Percentiles rank a stretch among this genome's conserved stretches.
These are phyloP conservation scores for Symmetrospora coprosmae DNA, from an alignment of 768 basidiomycete genomes.

Conservation along the genomic window DNA sequence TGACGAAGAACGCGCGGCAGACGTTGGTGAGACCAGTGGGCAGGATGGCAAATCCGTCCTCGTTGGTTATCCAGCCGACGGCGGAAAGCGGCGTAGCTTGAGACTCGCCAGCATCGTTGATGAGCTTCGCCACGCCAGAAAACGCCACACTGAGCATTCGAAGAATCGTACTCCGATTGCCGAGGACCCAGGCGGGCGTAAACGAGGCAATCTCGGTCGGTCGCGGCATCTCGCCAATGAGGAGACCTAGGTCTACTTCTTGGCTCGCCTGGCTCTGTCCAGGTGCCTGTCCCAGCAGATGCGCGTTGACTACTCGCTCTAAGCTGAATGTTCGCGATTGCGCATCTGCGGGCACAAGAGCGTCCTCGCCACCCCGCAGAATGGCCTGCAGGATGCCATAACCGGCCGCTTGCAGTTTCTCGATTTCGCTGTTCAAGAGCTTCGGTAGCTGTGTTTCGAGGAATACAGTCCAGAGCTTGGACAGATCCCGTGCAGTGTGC, in stretches of 20 bases:
- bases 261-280: not conserved
- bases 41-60: conserved; percentile 1
- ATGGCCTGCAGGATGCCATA: conserved; percentile 6
- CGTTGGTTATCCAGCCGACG: not conserved
- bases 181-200: not conserved
- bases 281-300: not conserved
- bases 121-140: not conserved
- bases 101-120: not conserved
- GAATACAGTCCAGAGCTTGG: conserved; percentile 3
- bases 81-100: not conserved
- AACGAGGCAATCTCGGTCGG: not conserved
- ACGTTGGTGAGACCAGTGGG: not conserved
- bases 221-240: not conserved
- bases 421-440: not conserved
- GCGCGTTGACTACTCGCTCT: conserved; percentile 1
- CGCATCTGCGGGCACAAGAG: not conserved
- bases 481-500: not conserved
- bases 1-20: not conserved
- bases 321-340: not conserved
- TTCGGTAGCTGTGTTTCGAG: not conserved
- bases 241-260: not conserved
- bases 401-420: not conserved
- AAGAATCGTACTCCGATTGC: not conserved
- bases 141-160: not conserved
- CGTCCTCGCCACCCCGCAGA: not conserved